Conservation (phyloP, 257 asterid species). For the Solanum etuberosum region DNA sequence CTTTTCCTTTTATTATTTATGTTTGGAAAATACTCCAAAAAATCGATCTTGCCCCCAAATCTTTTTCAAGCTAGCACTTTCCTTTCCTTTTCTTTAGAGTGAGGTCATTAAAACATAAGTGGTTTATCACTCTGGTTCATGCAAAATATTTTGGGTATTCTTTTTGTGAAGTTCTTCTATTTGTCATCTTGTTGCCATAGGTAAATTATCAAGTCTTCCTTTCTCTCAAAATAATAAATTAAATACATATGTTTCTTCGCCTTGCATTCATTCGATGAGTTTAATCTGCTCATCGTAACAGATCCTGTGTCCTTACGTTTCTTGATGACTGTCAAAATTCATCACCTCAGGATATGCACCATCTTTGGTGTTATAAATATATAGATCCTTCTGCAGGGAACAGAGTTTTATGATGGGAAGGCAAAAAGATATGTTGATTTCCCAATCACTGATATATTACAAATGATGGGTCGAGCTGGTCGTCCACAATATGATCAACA, state of each 20-base stretch:
- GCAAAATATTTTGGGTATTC: background rate
- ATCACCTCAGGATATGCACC: background rate
- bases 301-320: background rate
- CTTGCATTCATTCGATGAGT: background rate
- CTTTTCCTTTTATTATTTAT: background rate
- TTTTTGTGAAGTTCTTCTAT: background rate
- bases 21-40: background rate
- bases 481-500: conserved; percentile 98
- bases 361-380: background rate
- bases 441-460: conserved; percentile 92
- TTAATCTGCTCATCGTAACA: background rate
- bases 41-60: background rate
- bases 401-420: conserved; percentile 90
- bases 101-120: background rate
- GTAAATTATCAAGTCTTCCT: background rate
- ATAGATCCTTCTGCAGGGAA: conserved; percentile 50
- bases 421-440: conserved; percentile 91
- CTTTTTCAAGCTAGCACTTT: background rate
- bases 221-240: background rate
- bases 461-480: conserved; percentile 99
- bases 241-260: background rate
- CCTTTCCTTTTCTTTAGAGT: background rate
- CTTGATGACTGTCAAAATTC: background rate
- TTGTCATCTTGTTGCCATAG: background rate
- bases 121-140: background rate